Conservation (phyloP, 2,329 filamentous ascomycete genomes). For the Hymenoscyphus fructigenus region DNA sequence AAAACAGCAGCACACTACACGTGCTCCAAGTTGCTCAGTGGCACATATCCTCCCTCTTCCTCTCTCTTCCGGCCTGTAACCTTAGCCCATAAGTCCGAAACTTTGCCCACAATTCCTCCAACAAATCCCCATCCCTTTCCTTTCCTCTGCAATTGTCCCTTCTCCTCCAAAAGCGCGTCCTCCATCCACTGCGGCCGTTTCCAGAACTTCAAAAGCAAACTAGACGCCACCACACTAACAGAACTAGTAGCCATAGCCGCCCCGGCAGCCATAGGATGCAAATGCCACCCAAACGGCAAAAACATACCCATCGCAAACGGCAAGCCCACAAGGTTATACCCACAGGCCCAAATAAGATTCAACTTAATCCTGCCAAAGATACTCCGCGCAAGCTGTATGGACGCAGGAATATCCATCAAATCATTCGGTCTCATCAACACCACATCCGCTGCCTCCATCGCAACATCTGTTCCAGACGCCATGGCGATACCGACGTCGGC, state of each 20-base stretch:
- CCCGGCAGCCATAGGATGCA: slow-evolving; percentile 93
- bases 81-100: slow-evolving; percentile 42
- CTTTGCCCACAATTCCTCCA: slow-evolving; percentile 43
- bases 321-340: slow-evolving; percentile 88
- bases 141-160: slow-evolving; percentile 41
- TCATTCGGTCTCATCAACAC: slow-evolving; percentile 93
- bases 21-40: slow-evolving; percentile 43
- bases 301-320: slow-evolving; percentile 98
- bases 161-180: slow-evolving; percentile 63
- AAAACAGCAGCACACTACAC: slow-evolving; percentile 16
- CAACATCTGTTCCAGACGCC: slow-evolving; percentile 89
- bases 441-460: slow-evolving; percentile 94
- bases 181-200: slow-evolving; percentile 83
- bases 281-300: slow-evolving; percentile 79
- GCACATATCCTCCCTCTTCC: slow-evolving; percentile 59
- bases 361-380: slow-evolving; percentile 94
- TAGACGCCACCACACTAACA: slow-evolving; percentile 85
- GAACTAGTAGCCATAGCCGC: slow-evolving; percentile 91
- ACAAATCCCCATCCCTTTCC: slow-evolving; percentile 36
- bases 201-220: slow-evolving; percentile 85
- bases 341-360: slow-evolving; percentile 88
- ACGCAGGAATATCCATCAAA: slow-evolving; percentile 87
- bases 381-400: slow-evolving; percentile 74
- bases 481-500: slow-evolving; percentile 93
- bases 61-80: slow-evolving; percentile 40